Evolutionary conservation across 2,329 filamentous ascomycete species (phyloP), one percentile per base, ranked within the genome.

Genomic region (Eutypa lata): DNA sequence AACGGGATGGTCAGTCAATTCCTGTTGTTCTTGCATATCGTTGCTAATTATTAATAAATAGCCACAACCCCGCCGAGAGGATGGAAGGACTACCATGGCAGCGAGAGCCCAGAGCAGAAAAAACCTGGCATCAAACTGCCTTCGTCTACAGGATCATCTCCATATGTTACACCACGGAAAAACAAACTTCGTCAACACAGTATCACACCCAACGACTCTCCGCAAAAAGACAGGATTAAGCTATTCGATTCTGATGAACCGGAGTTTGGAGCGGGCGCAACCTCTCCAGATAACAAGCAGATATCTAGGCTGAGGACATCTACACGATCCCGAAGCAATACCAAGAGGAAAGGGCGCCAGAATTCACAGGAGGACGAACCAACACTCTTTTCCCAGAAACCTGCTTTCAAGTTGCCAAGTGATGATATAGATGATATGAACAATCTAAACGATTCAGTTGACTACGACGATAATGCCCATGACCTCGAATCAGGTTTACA

Each of bases 331-430:
- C 47, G 11, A 38, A 16, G 7, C 7, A 21, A 22, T 13, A 13
- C 38, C 53, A 44, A 45, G 24, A 28, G 26, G 50, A 57, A 48
- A 50, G 10, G 28, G 35, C 49, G 45, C 47, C 49, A 46, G 42
- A 33, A 7, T 21, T 55, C 50, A 13, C 49, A 55, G 4, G 38
- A 55, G 18, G 38, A 50, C 5, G 33, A 18, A 43, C 7, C 18
- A 47, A 55, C 57, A 11, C 56, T 60, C 31, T 24, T 37, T 8
- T 46, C 58, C 3, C 56, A 59, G 46, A 59, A 31, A 24, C 62
- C 60, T 26, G 48, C 54, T n/a, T 65, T 67, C 54, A 64, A 63
- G 51, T 45, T 45, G 14, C 42, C 42, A 8, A 16, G 13, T 6
- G 35, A 35, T 35, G 31, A 35, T 14, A 40, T 60, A 24, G 63